Conservation (phyloP, 495 filamentous ascomycete species). For the Daldinia bambusicola region DNA sequence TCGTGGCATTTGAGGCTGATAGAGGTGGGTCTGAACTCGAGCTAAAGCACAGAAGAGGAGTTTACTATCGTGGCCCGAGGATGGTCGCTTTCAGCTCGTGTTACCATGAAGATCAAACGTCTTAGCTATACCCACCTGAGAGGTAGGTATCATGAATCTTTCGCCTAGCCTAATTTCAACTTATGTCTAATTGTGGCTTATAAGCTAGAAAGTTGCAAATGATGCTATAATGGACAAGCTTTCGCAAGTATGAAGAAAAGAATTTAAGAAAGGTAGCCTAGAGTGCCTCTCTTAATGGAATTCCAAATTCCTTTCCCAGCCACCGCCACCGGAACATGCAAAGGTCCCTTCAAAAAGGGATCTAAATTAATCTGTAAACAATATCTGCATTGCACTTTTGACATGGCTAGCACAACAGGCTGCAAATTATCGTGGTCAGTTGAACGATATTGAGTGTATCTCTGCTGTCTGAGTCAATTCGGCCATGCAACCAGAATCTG, state of each 20-base stretch:
- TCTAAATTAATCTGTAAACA: not conserved
- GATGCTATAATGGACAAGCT: not conserved
- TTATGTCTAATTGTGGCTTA: not conserved
- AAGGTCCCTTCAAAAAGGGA: not conserved
- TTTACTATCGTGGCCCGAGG: not conserved
- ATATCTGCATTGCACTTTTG: not conserved
- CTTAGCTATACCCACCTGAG: not conserved
- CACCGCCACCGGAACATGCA: not conserved
- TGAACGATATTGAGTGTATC: not conserved
- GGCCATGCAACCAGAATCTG: not conserved
- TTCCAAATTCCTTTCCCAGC: not conserved
- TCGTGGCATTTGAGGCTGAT: not conserved
- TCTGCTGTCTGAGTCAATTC: not conserved
- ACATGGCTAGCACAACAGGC: not conserved
- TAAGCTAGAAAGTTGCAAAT: not conserved
- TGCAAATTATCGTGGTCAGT: constrained; percentile 5
- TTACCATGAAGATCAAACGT: not conserved
- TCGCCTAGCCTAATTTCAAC: no score
- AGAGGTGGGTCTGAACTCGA: not conserved
- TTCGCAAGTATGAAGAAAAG: not conserved
- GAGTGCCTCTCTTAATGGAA: not conserved
- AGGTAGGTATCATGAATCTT: not conserved
- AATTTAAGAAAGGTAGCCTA: not conserved
- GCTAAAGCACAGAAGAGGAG: not conserved
- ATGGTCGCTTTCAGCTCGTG: constrained; percentile 1